Conservation (phyloP, 345 rosid genomes). For the Ceriops zippeliana region DNA sequence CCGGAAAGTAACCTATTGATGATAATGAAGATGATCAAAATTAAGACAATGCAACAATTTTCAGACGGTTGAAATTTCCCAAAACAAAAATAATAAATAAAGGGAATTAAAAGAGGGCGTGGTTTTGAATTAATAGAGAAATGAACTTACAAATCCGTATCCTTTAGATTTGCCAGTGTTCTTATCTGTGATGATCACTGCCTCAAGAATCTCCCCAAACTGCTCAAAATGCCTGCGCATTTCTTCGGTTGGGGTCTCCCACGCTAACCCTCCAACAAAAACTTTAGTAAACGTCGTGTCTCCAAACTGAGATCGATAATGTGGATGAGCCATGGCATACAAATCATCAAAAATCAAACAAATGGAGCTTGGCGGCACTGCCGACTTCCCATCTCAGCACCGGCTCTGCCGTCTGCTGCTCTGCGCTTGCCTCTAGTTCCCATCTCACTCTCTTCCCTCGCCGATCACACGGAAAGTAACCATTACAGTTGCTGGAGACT, state of each 20-base stretch:
- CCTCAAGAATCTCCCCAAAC: constrained; percentile 95
- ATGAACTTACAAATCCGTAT: constrained; percentile 74
- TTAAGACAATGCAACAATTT: neutral
- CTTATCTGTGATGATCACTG: constrained; percentile 81
- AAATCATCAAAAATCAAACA: constrained; percentile 6
- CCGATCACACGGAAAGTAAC: constrained; percentile 12
- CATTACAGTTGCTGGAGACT: constrained; percentile 14
- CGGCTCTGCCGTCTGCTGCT: neutral
- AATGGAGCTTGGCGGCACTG: no score
- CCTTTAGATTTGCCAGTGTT: constrained; percentile 90
- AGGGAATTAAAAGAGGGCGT: no score
- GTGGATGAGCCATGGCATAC: constrained; percentile 45
- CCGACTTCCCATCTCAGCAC: neutral
- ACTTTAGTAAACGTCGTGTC: constrained; percentile 88
- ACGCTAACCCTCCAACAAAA: constrained; percentile 89
- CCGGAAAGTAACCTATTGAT: constrained; percentile 70
- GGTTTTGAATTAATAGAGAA: neutral
- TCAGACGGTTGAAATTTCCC: neutral
- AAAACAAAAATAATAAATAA: no score
- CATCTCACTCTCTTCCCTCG: neutral
- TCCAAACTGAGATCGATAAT: constrained; percentile 90
- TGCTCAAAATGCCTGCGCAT: constrained; percentile 79
- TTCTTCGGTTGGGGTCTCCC: constrained; percentile 92
- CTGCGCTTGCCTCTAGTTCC: constrained; percentile 10
- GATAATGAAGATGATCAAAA: neutral